phyloP scores from a whole-genome alignment of 2,329 filamentous ascomycete species.

The Penicillium concentricum region DNA sequence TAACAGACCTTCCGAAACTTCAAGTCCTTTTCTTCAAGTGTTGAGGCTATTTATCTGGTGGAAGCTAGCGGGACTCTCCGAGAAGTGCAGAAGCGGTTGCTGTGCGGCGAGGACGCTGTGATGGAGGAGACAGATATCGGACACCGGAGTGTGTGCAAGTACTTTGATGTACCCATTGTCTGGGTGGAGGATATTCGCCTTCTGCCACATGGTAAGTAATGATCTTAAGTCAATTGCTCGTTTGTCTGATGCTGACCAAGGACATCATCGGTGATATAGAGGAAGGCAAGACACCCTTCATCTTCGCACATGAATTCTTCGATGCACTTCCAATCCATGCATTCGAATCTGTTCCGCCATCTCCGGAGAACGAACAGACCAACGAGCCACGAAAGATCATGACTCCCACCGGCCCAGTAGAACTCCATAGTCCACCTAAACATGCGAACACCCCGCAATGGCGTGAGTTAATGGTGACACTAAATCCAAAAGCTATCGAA shows the following conservation, averaged over 20 bases:
- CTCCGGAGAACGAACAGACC: constrained; percentile 37
- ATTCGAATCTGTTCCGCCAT: constrained; percentile 71
- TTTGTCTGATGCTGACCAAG: background rate
- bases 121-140: constrained; percentile 72
- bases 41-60: constrained; percentile 89
- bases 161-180: constrained; percentile 70
- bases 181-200: constrained; percentile 89
- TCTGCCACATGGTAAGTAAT: constrained; percentile 64
- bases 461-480: constrained; percentile 78
- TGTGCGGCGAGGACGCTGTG: constrained; percentile 70
- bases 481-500: constrained; percentile 59
- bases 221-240: background rate
- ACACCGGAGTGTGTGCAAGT: constrained; percentile 72
- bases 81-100: constrained; percentile 72
- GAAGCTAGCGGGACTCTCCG: constrained; percentile 85
- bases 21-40: constrained; percentile 69
- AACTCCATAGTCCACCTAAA: constrained; percentile 43
- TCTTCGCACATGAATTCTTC: constrained; percentile 97
- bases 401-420: constrained; percentile 50
- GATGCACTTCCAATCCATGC: constrained; percentile 95
- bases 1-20: constrained; percentile 78
- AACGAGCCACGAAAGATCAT: constrained; percentile 48
- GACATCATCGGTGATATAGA: constrained; percentile 41
- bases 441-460: constrained; percentile 60
- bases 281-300: constrained; percentile 75